A percentile compares a stretch with the other conserved stretches of the same genome.
phyloP scores from a whole-genome alignment of 805 yeast species.

The Candida glaebosa region DNA sequence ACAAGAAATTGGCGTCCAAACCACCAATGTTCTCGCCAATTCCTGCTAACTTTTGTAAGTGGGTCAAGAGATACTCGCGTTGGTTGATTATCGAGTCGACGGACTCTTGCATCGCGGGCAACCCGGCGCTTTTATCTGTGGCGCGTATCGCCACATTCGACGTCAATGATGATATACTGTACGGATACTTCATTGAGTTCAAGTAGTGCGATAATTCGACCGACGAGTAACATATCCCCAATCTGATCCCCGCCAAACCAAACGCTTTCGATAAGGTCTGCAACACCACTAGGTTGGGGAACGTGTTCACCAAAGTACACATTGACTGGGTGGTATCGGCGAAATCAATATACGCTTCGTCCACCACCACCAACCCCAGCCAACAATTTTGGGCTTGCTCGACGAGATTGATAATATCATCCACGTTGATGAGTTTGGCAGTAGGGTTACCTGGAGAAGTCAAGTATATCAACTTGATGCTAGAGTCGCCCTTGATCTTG shows the following conservation, averaged over 20 bases:
- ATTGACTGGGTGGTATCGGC: constrained; percentile 43
- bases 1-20: constrained; percentile 78
- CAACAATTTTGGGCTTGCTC: constrained; percentile 47
- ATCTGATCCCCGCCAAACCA: constrained; percentile 91
- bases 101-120: constrained; percentile 54
- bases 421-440: constrained; percentile 55
- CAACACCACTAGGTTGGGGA: constrained; percentile 79
- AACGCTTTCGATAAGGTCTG: constrained; percentile 94
- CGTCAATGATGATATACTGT: constrained; percentile 82
- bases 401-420: constrained; percentile 34
- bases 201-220: constrained; percentile 60
- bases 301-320: constrained; percentile 73
- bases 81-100: constrained; percentile 52
- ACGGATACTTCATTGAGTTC: constrained; percentile 94
- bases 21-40: constrained; percentile 81
- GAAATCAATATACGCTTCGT: constrained; percentile 95
- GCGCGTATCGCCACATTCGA: constrained; percentile 76
- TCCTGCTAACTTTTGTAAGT: constrained; percentile 53
- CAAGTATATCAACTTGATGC: constrained; percentile 72
- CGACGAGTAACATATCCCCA: constrained; percentile 75
- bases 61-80: constrained; percentile 50
- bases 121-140: constrained; percentile 48
- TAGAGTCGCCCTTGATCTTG: constrained; percentile 50
- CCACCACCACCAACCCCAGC: constrained; percentile 81
- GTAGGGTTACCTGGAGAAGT: constrained; percentile 99